A percentile compares a stretch with the other conserved stretches of the same genome.
Evolutionary conservation across 1,284 basidiomycete species (phyloP).

Genomic region (Sporisorium sorghi): DNA sequence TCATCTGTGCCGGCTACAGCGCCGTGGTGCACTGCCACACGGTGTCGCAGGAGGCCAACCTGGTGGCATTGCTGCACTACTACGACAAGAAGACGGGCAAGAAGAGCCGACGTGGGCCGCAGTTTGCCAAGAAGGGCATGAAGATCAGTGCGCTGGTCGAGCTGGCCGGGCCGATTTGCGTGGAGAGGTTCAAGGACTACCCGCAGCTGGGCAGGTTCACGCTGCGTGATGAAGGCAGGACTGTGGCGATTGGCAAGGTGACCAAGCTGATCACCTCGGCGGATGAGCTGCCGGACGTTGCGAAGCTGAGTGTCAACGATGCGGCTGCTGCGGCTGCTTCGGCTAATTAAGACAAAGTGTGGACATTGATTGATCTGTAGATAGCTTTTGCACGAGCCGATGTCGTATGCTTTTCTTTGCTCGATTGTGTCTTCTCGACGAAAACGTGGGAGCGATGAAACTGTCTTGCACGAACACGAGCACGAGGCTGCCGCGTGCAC

Average conservation of each 20-base stretch:
- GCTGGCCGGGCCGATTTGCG: conserved; percentile 62
- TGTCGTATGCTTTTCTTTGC: no score
- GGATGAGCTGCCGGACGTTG: conserved; percentile 60
- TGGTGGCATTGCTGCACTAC: conserved; percentile 66
- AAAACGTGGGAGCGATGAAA: no score
- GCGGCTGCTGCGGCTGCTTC: conserved; percentile 33
- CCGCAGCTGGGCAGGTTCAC: conserved; percentile 68
- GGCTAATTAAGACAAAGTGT: conserved; percentile 29
- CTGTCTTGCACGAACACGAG: no score
- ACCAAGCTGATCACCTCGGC: conserved; percentile 60
- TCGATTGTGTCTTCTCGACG: no score
- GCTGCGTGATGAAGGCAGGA: conserved; percentile 67
- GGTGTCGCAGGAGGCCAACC: conserved; percentile 62
- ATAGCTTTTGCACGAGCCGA: no score
- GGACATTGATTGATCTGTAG: background rate
- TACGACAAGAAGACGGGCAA: conserved; percentile 70
- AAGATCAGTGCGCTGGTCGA: conserved; percentile 68
- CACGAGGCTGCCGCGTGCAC: no score
- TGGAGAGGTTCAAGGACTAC: conserved; percentile 68
- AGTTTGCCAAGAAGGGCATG: conserved; percentile 67
- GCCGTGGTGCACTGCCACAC: conserved; percentile 68
- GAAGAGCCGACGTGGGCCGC: conserved; percentile 67
- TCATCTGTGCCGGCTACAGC: conserved; percentile 68
- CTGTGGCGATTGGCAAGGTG: conserved; percentile 68
- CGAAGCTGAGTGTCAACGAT: conserved; percentile 53